These are phyloP conservation scores for Royoungia palumana DNA, from an alignment of 768 basidiomycete species.

Conservation along the genomic window DNA sequence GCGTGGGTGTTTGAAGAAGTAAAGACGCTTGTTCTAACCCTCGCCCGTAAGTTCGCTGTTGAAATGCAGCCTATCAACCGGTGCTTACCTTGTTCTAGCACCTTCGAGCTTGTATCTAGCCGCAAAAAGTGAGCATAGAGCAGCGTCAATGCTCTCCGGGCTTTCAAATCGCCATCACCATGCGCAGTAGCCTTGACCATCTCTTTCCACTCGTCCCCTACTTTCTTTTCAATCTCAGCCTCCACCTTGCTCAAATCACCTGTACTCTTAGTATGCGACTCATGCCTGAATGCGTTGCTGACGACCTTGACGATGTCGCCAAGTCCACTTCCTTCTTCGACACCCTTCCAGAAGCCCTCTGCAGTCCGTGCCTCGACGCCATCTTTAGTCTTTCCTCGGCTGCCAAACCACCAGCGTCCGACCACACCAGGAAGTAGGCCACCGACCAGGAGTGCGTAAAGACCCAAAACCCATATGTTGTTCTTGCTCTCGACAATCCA, in stretches of 20 bases:
- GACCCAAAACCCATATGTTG: constrained; percentile 84
- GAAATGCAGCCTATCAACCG: not conserved
- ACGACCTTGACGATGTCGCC: constrained; percentile 71
- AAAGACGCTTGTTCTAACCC: constrained; percentile 66
- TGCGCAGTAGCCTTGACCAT: constrained; percentile 42
- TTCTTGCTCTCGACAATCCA: constrained; percentile 94
- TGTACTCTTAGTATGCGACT: constrained; percentile 36
- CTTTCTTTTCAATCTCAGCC: constrained; percentile 43
- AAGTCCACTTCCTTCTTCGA: constrained; percentile 78
- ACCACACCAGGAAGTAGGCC: constrained; percentile 83
- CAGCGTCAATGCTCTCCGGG: constrained; percentile 57
- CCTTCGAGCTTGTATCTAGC: constrained; percentile 46
- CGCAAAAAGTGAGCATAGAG: constrained; percentile 86
- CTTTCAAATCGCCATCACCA: constrained; percentile 37
- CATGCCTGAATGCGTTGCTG: constrained; percentile 61
- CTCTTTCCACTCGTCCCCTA: constrained; percentile 54
- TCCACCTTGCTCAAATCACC: constrained; percentile 50
- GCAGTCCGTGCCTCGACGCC: constrained; percentile 81
- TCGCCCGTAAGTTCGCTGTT: not conserved
- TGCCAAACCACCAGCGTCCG: constrained; percentile 97
- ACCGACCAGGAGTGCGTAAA: constrained; percentile 87
- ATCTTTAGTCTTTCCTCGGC: constrained; percentile 85
- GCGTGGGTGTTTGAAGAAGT: constrained; percentile 65
- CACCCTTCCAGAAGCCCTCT: constrained; percentile 78
- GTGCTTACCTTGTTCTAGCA: constrained; percentile 61